A percentile compares a stretch with the other conserved stretches of the same genome.
Conservation (phyloP, 208 protist species). For the Trichomonas vaginalis region DNA sequence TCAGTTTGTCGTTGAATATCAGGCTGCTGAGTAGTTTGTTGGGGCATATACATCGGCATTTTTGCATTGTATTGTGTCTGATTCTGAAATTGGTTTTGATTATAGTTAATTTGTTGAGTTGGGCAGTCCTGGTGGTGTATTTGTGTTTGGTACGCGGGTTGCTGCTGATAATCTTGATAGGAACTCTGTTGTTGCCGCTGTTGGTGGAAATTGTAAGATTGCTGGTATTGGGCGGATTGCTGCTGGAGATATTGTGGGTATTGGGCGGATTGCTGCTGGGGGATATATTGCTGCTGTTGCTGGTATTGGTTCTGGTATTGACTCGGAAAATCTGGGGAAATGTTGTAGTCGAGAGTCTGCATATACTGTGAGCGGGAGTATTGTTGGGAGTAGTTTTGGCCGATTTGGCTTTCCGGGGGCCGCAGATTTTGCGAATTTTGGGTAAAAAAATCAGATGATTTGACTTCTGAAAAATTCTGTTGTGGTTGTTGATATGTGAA, state of each 20-base stretch:
- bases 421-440: background rate
- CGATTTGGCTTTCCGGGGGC: background rate
- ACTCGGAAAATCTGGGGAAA: background rate
- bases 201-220: background rate
- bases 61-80: too few relatives aligned
- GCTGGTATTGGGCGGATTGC: background rate
- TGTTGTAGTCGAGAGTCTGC: background rate
- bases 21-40: background rate
- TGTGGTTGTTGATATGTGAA: background rate
- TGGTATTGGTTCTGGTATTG: background rate
- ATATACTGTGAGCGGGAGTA: background rate
- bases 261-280: background rate
- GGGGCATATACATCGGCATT: background rate
- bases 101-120: background rate
- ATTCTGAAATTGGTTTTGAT: too few relatives aligned
- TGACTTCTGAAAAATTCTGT: background rate
- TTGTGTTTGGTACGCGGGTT: background rate
- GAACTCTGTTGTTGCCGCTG: background rate
- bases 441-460: background rate
- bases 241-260: background rate
- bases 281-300: background rate
- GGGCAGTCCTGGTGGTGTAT: background rate
- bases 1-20: background rate
- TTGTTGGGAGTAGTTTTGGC: background rate
- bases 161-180: background rate